A percentile compares a stretch with the other conserved stretches of the same genome.
Conservation (phyloP, 140 eudicot species). For the Ambrosia hybrid region DNA sequence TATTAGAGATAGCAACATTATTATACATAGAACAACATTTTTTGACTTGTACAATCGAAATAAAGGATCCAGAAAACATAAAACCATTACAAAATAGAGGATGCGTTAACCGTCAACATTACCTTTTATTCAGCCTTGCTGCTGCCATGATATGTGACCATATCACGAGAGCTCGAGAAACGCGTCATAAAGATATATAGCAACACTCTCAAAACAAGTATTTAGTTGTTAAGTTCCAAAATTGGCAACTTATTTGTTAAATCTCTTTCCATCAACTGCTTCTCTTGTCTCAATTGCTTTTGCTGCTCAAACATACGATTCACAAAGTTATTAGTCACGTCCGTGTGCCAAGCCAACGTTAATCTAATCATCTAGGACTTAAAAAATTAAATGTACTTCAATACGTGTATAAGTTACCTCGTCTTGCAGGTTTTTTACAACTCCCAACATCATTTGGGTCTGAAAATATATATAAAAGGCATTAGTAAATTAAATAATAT, state of each 20-base stretch:
- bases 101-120: neutral
- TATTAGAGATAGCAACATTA: neutral
- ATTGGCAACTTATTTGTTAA: slow-evolving; percentile 2
- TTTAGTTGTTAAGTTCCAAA: neutral
- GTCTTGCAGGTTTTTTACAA: slow-evolving; percentile 22
- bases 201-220: neutral
- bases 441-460: slow-evolving; percentile 26
- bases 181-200: neutral
- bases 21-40: slow-evolving; percentile 10
- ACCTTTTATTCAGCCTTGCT: neutral
- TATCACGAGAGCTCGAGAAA: neutral
- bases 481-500: no score
- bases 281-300: slow-evolving; percentile 23
- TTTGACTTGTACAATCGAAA: neutral
- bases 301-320: slow-evolving; percentile 8
- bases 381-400: no score
- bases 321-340: neutral
- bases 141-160: neutral
- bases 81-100: neutral
- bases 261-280: slow-evolving; percentile 21
- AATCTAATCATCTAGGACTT: no score
- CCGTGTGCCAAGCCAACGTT: neutral
- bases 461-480: neutral
- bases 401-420: neutral
- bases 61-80: neutral